Conservation (phyloP, 345 rosid species). For the Turritis glabra region DNA sequence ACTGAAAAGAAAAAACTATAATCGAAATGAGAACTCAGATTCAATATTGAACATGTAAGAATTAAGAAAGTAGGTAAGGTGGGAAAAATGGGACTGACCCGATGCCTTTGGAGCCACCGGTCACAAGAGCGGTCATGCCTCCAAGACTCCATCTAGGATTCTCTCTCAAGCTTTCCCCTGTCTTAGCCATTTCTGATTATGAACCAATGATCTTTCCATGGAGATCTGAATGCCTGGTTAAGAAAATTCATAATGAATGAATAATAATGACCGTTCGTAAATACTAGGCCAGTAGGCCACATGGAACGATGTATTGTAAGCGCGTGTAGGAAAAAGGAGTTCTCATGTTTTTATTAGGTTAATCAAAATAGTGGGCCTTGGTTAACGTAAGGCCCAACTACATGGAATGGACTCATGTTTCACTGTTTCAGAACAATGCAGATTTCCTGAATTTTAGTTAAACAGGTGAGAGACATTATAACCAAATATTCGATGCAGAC, state of each 20-base stretch:
- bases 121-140: constrained; percentile 36
- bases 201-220: not conserved
- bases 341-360: not conserved
- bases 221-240: not conserved
- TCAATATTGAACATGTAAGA: not conserved
- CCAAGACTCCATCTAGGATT: constrained; percentile 22
- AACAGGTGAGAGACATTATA: not conserved
- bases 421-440: not conserved
- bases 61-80: not conserved
- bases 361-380: not conserved
- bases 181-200: not conserved
- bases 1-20: too few species aligned
- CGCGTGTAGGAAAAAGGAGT: not conserved
- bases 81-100: constrained; percentile 8
- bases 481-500: not conserved
- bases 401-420: not conserved
- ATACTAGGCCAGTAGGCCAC: not conserved
- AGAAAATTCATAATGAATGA: not conserved
- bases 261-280: not conserved
- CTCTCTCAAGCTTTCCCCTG: constrained; percentile 1
- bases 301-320: not conserved
- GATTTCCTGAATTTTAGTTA: not conserved
- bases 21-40: not conserved
- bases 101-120: constrained; percentile 31
- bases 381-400: not conserved